phyloP scores from a whole-genome alignment of 1,139 yeast species.

The Geotrichum restrictum region DNA sequence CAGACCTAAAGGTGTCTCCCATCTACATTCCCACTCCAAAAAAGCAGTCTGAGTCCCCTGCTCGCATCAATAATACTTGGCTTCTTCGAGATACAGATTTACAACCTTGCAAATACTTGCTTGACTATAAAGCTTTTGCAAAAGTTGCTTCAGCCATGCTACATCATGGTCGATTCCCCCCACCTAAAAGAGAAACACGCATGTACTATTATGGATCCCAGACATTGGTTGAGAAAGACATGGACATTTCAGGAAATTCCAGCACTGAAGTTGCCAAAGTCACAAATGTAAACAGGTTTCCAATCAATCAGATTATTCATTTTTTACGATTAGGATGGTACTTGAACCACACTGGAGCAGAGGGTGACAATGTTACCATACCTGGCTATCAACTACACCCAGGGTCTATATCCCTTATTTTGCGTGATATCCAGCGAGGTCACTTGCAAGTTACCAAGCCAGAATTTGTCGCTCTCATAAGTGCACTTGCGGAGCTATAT shows the following conservation, averaged over 20 bases:
- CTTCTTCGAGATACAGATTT: background rate
- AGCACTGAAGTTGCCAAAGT: background rate
- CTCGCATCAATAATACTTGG: background rate
- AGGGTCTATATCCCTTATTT: background rate
- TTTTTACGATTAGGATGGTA: slow-evolving; percentile 10
- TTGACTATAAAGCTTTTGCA: background rate
- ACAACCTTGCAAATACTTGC: slow-evolving; percentile 1
- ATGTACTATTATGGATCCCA: background rate
- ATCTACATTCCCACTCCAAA: slow-evolving; percentile 6
- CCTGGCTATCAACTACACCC: slow-evolving; percentile 15
- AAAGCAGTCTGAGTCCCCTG: background rate
- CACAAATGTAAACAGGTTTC: background rate
- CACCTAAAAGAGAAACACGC: background rate
- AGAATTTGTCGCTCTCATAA: slow-evolving; percentile 7
- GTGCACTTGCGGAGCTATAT: slow-evolving; percentile 7
- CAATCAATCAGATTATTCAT: slow-evolving; percentile 6
- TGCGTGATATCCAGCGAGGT: slow-evolving; percentile 13
- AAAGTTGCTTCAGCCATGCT: slow-evolving; percentile 11
- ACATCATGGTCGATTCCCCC: background rate
- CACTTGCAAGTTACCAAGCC: background rate
- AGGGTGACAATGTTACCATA: background rate
- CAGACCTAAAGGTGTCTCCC: background rate
- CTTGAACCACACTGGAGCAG: background rate
- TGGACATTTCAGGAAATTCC: background rate
- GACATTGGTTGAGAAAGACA: background rate